Conservation (phyloP, 2,329 filamentous ascomycete species). For the Cladosporium sp. region DNA sequence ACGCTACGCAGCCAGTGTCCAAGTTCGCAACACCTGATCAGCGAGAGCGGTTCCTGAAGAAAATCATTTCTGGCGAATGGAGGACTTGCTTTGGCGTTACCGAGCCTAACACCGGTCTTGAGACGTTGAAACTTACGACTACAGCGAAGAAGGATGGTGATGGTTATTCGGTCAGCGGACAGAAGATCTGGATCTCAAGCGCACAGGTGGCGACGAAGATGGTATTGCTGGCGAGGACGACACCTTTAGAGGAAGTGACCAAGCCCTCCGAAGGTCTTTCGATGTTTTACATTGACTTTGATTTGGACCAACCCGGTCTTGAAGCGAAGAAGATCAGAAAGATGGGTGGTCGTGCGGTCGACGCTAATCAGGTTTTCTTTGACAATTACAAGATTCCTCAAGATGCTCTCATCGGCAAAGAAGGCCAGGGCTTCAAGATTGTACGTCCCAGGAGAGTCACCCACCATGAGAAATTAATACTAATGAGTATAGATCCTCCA, state of each 20-base stretch:
- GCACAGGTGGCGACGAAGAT: constrained; percentile 79
- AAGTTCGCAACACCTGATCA: constrained; percentile 66
- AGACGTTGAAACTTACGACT: constrained; percentile 68
- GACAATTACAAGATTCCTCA: constrained; percentile 67
- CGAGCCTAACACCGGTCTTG: constrained; percentile 75
- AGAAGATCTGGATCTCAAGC: constrained; percentile 88
- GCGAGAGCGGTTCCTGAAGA: constrained; percentile 58
- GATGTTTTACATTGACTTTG: constrained; percentile 74
- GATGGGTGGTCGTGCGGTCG: constrained; percentile 77
- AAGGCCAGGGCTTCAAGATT: constrained; percentile 74
- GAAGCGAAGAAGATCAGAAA: constrained; percentile 71
- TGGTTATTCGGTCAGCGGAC: constrained; percentile 64
- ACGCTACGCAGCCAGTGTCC: constrained; percentile 69
- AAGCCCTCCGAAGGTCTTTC: constrained; percentile 73
- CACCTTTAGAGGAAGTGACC: constrained; percentile 59
- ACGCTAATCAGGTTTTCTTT: constrained; percentile 86
- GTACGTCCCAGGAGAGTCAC: constrained; percentile 31
- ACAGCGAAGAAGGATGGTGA: constrained; percentile 55
- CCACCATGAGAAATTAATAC: background rate
- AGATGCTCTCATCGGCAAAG: constrained; percentile 62
- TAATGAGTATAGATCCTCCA: constrained; percentile 34
- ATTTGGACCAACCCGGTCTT: constrained; percentile 55
- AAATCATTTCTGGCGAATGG: constrained; percentile 66
- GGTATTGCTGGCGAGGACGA: constrained; percentile 76
- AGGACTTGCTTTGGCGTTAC: constrained; percentile 78